phyloP scores from a whole-genome alignment of 805 yeast species.

The Candida maris region DNA sequence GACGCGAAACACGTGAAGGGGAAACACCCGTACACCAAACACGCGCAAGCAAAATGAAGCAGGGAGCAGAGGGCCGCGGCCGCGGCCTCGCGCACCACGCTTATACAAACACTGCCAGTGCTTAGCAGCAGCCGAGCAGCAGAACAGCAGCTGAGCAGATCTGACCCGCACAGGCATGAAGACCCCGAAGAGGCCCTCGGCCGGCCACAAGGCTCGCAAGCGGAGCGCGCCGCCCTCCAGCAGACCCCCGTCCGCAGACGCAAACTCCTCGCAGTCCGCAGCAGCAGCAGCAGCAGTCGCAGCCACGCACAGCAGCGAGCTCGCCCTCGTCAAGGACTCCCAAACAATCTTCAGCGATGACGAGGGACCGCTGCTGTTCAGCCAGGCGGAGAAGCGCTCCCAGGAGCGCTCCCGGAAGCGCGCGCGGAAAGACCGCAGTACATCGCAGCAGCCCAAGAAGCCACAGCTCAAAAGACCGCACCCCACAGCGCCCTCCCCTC shows the following conservation, averaged over 20 bases:
- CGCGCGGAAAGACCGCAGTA: neutral
- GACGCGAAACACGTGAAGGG: no score
- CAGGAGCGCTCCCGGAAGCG: neutral
- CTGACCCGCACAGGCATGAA: constrained; percentile 9
- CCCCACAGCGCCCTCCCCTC: neutral
- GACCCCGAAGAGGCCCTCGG: constrained; percentile 17
- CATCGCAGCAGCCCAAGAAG: neutral
- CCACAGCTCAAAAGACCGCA: neutral
- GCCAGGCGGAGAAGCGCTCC: neutral
- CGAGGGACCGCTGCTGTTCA: constrained; percentile 10
- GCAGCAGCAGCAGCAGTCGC: no score
- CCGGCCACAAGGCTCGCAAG: constrained; percentile 8
- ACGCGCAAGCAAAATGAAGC: no score
- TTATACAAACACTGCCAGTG: no score
- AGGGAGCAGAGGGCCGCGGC: no score
- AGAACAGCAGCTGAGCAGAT: no score
- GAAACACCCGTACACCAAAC: no score
- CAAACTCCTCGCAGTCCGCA: neutral
- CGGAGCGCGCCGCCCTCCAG: neutral
- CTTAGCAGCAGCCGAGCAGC: no score
- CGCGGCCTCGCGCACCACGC: no score
- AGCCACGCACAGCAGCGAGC: constrained; percentile 7
- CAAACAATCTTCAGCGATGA: constrained; percentile 21
- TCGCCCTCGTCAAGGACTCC: constrained; percentile 16
- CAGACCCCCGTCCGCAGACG: neutral